Base-by-base conservation (phyloP, 1,139 yeast genomes). In the Debaryomyces udenii region DNA sequence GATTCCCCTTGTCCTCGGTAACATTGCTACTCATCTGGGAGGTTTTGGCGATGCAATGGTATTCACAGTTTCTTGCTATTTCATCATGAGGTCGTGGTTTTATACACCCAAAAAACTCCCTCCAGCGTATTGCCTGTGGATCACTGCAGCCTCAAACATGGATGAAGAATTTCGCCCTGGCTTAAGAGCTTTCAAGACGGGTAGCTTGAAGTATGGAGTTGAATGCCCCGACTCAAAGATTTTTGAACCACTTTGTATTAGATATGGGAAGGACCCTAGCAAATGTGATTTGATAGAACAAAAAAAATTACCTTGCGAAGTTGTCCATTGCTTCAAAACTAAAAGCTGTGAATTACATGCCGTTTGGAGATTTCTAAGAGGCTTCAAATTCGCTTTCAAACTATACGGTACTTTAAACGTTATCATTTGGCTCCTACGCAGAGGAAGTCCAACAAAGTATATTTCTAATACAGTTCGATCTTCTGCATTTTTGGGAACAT, bases 51-150 rank as follows among this genome's bases (percentile, higher is more conserved):
- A 26, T 26, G 28, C 28, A 6, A 26, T 26, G 11, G 14, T 26
- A 6, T 26, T 26, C 28, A 26, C 28, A 6, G 11, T 52, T 65
- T 18, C 28, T 26, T 26, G 28, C 14, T 26, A 26, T 26, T 26
- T 26, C 28, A 65, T 70, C 36, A 70, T 70, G 74, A 64, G 57
- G 46, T 43, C 62, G 22, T 70, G 76, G 76, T 65, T 67, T 42
- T 68, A 52, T 45, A 46, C 55, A 37, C 76, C 76, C 1, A 57
- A 59, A 10, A 55, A 55, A 29, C 50, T 71, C 26, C 65, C 72
- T 5, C 59, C 61, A 4, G 57, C 64, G n/a, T 71, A 71, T 47
- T 56, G 59, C 20, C 51, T 53, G 29, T 71, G 77, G 77, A 68
- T 71, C 46, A 62, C 74, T 9, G 56, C 59, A 40, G 70, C 73